Evolutionary conservation across 139 green algal species (phyloP).

Genomic region (Chlorella sorokiniana): DNA sequence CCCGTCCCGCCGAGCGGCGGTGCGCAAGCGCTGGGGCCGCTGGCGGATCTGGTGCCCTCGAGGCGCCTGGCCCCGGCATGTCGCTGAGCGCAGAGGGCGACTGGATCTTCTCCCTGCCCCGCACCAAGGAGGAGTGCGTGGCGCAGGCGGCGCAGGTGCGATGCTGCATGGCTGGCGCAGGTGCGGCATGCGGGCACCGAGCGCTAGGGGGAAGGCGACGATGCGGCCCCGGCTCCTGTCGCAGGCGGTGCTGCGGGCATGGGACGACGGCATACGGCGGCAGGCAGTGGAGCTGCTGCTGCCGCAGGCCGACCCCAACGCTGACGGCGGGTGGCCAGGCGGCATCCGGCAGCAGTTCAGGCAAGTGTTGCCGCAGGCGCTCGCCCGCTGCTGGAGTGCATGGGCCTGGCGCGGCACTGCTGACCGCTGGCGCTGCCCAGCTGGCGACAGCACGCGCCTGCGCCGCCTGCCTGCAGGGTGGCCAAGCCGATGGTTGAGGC

Average conservation of each 20-base stretch:
- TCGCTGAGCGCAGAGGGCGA: constrained; percentile 22
- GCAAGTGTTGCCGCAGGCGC: neutral
- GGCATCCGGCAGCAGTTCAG: constrained; percentile 90
- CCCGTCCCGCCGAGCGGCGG: too few relatives aligned
- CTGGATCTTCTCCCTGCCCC: constrained; percentile 37
- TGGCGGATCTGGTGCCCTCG: neutral
- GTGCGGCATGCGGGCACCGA: too few relatives aligned
- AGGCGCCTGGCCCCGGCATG: constrained; percentile 7
- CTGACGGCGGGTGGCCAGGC: constrained; percentile 66
- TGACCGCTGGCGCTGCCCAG: neutral
- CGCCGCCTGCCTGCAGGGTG: constrained; percentile 52
- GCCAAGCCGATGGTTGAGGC: constrained; percentile 71
- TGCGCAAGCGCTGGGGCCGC: too few relatives aligned
- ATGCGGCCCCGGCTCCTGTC: neutral
- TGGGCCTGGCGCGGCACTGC: neutral
- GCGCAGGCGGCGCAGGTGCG: constrained; percentile 17
- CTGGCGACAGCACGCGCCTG: neutral
- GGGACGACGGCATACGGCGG: constrained; percentile 56
- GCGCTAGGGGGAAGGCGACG: neutral
- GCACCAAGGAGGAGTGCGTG: constrained; percentile 32
- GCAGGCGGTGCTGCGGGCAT: constrained; percentile 73
- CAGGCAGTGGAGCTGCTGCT: constrained; percentile 83
- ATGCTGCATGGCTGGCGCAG: neutral
- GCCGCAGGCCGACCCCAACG: constrained; percentile 47
- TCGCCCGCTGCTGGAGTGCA: too few relatives aligned